Conservation (phyloP, 208 protist genomes). For the Vickermania ingenoplastis region DNA sequence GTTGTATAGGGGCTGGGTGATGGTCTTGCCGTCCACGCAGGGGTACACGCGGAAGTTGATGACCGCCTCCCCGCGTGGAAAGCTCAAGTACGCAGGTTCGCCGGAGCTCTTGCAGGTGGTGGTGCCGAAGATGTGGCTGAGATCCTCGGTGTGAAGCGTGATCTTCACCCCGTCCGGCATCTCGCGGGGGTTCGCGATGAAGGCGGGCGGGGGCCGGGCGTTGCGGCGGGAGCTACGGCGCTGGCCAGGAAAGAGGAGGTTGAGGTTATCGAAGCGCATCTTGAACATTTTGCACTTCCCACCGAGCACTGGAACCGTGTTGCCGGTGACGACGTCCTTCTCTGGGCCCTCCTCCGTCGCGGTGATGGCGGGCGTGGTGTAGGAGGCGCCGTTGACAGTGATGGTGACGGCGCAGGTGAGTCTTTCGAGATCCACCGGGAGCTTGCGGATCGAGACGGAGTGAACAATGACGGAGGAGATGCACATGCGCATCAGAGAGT, state of each 20-base stretch:
- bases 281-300: slow-evolving; percentile 5
- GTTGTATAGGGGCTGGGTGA: slow-evolving; percentile 8
- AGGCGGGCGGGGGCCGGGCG: background rate
- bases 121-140: slow-evolving; percentile 9
- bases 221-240: slow-evolving; percentile 4
- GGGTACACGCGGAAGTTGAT: slow-evolving; percentile 15
- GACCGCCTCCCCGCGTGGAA: slow-evolving; percentile 17
- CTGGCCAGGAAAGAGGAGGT: slow-evolving; percentile 9
- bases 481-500: slow-evolving; percentile 6
- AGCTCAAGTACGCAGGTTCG: slow-evolving; percentile 13
- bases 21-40: slow-evolving; percentile 4
- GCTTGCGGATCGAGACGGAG: slow-evolving; percentile 6
- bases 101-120: slow-evolving; percentile 11
- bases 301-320: background rate
- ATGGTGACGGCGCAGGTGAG: slow-evolving; percentile 14
- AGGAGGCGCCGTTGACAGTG: slow-evolving; percentile 12
- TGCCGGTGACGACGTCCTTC: background rate
- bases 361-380: slow-evolving; percentile 4
- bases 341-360: background rate
- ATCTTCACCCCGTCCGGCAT: slow-evolving; percentile 10
- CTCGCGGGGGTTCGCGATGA: slow-evolving; percentile 6
- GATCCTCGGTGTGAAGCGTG: slow-evolving; percentile 10
- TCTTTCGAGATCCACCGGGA: slow-evolving; percentile 5
- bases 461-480: slow-evolving; percentile 6
- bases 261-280: slow-evolving; percentile 5